Conservation (phyloP, 2,329 filamentous ascomycete genomes). For the Annulohypoxylon truncatum region DNA sequence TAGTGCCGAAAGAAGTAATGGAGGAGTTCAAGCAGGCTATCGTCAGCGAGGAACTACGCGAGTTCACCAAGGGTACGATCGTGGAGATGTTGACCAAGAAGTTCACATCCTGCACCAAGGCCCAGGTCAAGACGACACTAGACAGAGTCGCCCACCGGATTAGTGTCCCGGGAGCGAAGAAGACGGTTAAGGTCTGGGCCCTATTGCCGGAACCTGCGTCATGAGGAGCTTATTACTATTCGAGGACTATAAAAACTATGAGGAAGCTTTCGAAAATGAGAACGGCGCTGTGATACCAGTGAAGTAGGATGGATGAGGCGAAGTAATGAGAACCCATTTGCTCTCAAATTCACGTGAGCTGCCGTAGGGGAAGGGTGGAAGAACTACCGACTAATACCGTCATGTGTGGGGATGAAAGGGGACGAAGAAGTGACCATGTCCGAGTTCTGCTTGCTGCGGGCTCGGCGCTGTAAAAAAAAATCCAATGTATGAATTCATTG, state of each 20-base stretch:
- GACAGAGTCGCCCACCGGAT: constrained; percentile 72
- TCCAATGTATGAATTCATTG: background rate
- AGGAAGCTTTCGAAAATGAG: background rate
- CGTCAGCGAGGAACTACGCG: constrained; percentile 68
- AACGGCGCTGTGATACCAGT: background rate
- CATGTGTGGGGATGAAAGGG: background rate
- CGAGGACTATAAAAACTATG: background rate
- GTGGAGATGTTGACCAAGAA: constrained; percentile 80
- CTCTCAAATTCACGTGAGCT: background rate
- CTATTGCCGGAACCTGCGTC: constrained; percentile 38
- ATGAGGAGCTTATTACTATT: background rate
- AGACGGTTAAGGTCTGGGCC: constrained; percentile 67
- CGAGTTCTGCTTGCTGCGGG: background rate
- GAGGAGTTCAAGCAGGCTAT: constrained; percentile 76
- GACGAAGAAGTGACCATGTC: background rate
- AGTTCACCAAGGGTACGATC: constrained; percentile 77
- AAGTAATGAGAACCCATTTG: background rate
- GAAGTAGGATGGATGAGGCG: background rate
- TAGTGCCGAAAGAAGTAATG: constrained; percentile 70
- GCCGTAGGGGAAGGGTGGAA: background rate
- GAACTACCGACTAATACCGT: background rate
- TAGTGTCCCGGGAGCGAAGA: constrained; percentile 55
- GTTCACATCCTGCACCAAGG: constrained; percentile 77
- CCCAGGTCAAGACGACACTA: constrained; percentile 77
- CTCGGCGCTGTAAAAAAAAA: background rate